Evolutionary conservation across 2,329 filamentous ascomycete genomes (phyloP).

Genomic region (Fusarium sulawesiense): DNA sequence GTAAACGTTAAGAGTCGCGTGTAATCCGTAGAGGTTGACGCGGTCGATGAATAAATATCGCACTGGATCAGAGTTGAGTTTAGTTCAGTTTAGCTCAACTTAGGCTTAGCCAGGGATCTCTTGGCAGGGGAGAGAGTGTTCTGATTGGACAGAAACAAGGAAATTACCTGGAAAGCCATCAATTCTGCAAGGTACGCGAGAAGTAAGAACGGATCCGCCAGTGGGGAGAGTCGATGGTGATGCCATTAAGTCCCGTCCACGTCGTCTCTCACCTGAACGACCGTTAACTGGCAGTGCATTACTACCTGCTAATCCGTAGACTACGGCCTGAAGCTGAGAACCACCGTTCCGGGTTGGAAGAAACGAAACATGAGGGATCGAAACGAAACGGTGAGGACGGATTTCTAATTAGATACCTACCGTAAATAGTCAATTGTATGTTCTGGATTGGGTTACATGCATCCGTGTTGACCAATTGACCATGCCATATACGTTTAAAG

Average conservation of each 20-base stretch:
- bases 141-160: constrained; percentile 23
- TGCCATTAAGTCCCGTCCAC: not conserved
- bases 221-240: constrained; percentile 14
- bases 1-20: not conserved
- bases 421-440: not conserved
- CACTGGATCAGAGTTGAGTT: constrained; percentile 3
- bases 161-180: constrained; percentile 23
- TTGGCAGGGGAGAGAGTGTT: constrained; percentile 38
- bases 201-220: constrained; percentile 2
- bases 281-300: constrained; percentile 2
- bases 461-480: constrained; percentile 11
- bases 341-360: constrained; percentile 7
- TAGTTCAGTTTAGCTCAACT: not conserved
- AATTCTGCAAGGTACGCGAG: constrained; percentile 25
- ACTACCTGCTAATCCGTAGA: not conserved
- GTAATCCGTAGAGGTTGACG: not conserved
- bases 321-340: constrained; percentile 37
- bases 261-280: constrained; percentile 21
- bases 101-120: constrained; percentile 11
- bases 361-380: constrained; percentile 30
- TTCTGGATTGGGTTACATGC: constrained; percentile 8
- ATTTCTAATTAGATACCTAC: not conserved
- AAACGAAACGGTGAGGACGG: constrained; percentile 34
- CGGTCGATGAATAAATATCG: not conserved
- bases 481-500: not conserved